Base-by-base conservation (phyloP, 768 basidiomycete species). In the Macrocybe gigantea region DNA sequence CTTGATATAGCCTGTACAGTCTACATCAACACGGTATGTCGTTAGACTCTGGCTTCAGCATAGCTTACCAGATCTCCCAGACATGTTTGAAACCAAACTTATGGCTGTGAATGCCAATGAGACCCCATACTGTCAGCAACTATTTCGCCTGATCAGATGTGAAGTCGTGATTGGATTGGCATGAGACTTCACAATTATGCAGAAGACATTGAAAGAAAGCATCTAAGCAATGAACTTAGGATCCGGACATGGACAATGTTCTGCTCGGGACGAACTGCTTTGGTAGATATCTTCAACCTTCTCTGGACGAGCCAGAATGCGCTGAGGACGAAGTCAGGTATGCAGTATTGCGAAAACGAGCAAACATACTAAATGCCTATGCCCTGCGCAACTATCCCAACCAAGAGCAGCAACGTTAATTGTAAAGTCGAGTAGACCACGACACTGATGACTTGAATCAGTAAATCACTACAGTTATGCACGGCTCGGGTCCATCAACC, bases 51-150 rank as follows among this genome's bases (percentile, higher is more conserved):
- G 29, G 45, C 41, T 35, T 44, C 41, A 31, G 41, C 44, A 43
- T 30, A n/a, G 47, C 64, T 47, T 53, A 81, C 82, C 85, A 86
- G 31, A 86, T 79, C 61, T 89, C 88, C 86, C 87, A 89, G 50
- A 82, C 77, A 57, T 89, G 83, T 63, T 91, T 86, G 68, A 88
- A 89, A 9, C 86, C 87, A 56, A 91, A 83, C 39, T 76, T 80
- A 56, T 78, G 62, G 11, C 85, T 85, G 54, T 82, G 82, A 1
- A 88, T 75, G n/a, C 87, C 86, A 53, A 84, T 78, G 22, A 89
- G 76, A 35, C 86, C 86, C 86, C 86, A 89, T 5, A 82, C 55
- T 7, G 81, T 83, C 41, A 87, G 61, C 14, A 85, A 63, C 82
- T 84, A 35, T 7, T 29, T 32, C 5, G 22, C 34, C 13, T 33